Evolutionary conservation across 192 early-diverging fungal genomes (phyloP), one percentile per base, ranked within the genome.

Genomic region (Gaertneriomyces sp.): DNA sequence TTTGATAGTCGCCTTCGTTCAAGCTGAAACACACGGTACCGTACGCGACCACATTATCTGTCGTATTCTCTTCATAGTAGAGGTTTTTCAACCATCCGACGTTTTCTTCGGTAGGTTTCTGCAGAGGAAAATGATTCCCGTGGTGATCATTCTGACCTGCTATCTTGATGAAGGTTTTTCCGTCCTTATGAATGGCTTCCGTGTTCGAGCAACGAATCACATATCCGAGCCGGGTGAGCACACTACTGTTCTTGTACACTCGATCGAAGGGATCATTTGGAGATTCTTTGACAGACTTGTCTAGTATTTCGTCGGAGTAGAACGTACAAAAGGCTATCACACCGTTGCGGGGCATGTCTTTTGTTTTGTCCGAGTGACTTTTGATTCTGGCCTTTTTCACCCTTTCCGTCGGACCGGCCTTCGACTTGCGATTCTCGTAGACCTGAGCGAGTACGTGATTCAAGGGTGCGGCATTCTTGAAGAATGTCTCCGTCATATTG

Each of bases 301-400:
- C 14, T n/a, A 17, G n/a, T 11, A 17, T 12, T 11, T 56, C 54
- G 54, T 33, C 11, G 14, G 58, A 38, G 53, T 63, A 63, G 40
- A 63, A 63, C 9, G 62, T 63, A 33, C 62, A 63, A 33, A 63
- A 63, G 9, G 62, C 62, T 12, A 63, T 63, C 57, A 63, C 0
- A 1, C 52, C 62, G 41, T 63, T 60, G 1, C 11, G 12, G 4
- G 62, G 62, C 62, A 63, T 63, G 62, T 63, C 62, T 42, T 63
- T 63, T 16, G 62, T 63, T 54, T 63, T 63, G 54, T 63, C 62
- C 1, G 62, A 63, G 54, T 63, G 62, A 1, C 12, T 33, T 39
- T 20, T 60, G 4, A 63, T 63, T 10, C 62, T 10, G 4, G 62
- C 62, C 33, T 63, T 63, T 33, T 43, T 60, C 14, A 4, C 58